These are phyloP conservation scores for Fusarium virguliforme DNA, from an alignment of 2,329 filamentous ascomycete species.

Conservation along the genomic window DNA sequence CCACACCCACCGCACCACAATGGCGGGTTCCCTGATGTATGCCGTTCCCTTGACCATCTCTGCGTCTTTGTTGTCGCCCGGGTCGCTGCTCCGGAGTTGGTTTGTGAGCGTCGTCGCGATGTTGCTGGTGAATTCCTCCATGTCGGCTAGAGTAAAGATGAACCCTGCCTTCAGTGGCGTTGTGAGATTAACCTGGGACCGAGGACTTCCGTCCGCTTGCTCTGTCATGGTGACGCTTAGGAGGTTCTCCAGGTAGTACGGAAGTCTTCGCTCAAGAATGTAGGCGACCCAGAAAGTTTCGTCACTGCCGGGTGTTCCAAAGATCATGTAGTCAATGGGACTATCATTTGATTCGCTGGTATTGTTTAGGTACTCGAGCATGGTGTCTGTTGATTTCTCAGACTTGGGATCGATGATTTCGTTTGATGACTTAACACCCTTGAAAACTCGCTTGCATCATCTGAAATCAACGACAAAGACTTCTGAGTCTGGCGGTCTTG, in stretches of 20 bases:
- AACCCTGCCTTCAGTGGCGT: neutral
- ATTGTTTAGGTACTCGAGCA: neutral
- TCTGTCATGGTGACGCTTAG: neutral
- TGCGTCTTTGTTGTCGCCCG: neutral
- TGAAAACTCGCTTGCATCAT: neutral
- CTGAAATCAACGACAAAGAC: neutral
- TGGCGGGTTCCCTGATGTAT: neutral
- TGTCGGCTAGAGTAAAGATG: neutral
- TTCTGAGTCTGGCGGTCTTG: neutral
- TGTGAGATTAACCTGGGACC: neutral
- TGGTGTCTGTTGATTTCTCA: neutral
- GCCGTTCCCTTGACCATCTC: neutral
- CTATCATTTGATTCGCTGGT: neutral
- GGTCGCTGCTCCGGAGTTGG: neutral
- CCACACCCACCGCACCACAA: neutral
- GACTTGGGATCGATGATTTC: neutral
- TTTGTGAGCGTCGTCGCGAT: neutral
- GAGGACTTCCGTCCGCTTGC: neutral
- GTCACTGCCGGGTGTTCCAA: neutral
- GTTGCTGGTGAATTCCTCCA: neutral
- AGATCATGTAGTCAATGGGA: neutral
- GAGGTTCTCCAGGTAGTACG: neutral
- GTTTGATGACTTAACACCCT: neutral
- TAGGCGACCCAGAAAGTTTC: slow-evolving; percentile 2
- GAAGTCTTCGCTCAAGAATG: neutral